Base-by-base conservation (phyloP, 495 filamentous ascomycete species). In the Hamigera avellanea region DNA sequence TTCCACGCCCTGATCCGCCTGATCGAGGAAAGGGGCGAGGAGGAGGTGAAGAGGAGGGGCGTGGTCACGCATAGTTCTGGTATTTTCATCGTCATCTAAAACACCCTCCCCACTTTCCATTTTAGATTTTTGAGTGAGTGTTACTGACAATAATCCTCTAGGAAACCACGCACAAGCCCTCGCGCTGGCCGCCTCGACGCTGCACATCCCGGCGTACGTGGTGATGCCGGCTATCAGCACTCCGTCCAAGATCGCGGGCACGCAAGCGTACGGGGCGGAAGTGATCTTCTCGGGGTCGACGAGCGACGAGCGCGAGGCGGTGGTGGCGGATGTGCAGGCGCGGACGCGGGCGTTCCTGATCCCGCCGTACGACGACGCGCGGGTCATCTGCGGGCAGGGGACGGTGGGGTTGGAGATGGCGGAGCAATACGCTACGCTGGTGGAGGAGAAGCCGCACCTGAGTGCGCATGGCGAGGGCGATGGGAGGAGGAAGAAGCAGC, bases 121-220 rank as follows among this genome's bases (percentile, higher is more conserved):
- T 30, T 13, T 12, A 37, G 25, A 15, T 3, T 3, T 27, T 42
- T 14, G 9, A 1, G 14, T 14, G n/a, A n/a, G n/a, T n/a, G n/a
- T n/a, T n/a, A n/a, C 10, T 35, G 34, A 49, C 21, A 17, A 19
- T 0, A 17, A 2, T 26, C 18, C 13, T n/a, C 12, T 35, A 86
- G 88, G 89, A 18, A 96, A 98, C 64, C 91, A 98, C 59, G 91
- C 91, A 0, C 86, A 93, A 72, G 91, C 91, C 14, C 80, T 96
- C 37, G 76, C 91, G 3, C 77, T 95, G 26, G 91, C 91, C 0
- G 86, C 91, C 6, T 70, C 64, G 13, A 76, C 72, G 8, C 63
- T 74, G 42, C 45, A 58, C 12, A 66, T 83, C 44, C 76, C 78
- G 1, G 82, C 86, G 0, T 69, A 86, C 61, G 83, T 98, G 45